Conservation (phyloP, 139 green algal species). For the Chlorella ohadii region DNA sequence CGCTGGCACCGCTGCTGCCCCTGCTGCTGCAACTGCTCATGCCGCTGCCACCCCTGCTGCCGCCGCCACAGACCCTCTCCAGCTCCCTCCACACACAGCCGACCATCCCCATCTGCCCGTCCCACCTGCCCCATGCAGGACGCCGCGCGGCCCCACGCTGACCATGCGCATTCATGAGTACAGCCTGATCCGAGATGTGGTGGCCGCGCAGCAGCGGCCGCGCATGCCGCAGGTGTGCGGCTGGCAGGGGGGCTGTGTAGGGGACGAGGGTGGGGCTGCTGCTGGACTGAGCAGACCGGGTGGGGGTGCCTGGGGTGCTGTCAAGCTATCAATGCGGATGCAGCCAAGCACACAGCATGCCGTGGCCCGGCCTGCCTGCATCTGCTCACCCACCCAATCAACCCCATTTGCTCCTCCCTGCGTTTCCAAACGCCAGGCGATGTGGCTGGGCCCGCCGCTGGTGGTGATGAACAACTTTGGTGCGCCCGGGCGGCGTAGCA, state of each 20-base stretch:
- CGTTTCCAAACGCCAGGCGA: constrained; percentile 38
- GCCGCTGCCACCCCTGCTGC: background rate
- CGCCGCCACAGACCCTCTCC: background rate
- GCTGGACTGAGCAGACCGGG: too few species aligned
- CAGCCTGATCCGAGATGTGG: constrained; percentile 87
- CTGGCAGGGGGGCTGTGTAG: too few species aligned
- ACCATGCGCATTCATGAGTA: constrained; percentile 88
- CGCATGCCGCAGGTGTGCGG: constrained; percentile 54
- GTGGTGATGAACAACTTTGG: constrained; percentile 96
- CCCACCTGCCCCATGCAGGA: constrained; percentile 5
- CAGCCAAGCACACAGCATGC: too few species aligned
- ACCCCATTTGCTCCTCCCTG: background rate
- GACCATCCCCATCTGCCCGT: background rate
- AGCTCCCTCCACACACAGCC: background rate
- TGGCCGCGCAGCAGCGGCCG: constrained; percentile 67
- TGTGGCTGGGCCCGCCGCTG: constrained; percentile 79
- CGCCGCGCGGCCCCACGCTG: constrained; percentile 93
- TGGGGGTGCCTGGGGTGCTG: too few species aligned
- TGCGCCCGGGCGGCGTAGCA: background rate
- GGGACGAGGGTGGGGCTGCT: too few species aligned
- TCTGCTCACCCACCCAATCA: too few species aligned
- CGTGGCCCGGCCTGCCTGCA: too few species aligned
- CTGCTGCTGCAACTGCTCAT: background rate
- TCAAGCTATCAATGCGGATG: too few species aligned
- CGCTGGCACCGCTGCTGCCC: background rate